Percentiles rank a stretch among this genome's conserved stretches.
Conservation (phyloP, 1,284 basidiomycete genomes). For the Cutaneotrichosporon spelunceum region DNA sequence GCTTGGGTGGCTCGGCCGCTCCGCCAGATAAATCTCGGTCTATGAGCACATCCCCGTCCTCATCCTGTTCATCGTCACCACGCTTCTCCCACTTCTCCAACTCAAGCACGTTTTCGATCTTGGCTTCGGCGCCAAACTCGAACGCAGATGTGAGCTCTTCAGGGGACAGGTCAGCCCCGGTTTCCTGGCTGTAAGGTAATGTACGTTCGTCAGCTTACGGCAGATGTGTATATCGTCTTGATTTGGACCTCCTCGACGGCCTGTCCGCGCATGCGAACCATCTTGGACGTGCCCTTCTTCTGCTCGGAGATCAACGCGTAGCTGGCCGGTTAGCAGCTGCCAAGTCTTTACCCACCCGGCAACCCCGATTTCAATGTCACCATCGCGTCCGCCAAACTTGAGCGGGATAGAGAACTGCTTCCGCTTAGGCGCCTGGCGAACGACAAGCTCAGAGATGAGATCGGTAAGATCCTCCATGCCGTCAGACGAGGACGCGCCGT, state of each 20-base stretch:
- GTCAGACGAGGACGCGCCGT: constrained; percentile 57
- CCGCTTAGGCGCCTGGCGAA: constrained; percentile 84
- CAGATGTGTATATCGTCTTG: constrained; percentile 71
- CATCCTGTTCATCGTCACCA: constrained; percentile 49
- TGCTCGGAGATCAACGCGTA: constrained; percentile 83
- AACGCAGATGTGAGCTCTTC: constrained; percentile 46
- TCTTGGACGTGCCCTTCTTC: constrained; percentile 71
- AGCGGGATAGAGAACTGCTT: constrained; percentile 78
- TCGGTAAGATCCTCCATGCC: constrained; percentile 61
- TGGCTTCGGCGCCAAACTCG: constrained; percentile 46
- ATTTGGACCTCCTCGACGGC: constrained; percentile 68
- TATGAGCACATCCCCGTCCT: constrained; percentile 6
- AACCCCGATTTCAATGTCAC: constrained; percentile 79
- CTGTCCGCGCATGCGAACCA: constrained; percentile 74
- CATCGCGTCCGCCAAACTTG: constrained; percentile 60
- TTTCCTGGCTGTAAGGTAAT: constrained; percentile 33
- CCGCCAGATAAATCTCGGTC: neutral
- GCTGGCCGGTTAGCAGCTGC: constrained; percentile 51
- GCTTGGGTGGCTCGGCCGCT: constrained; percentile 16
- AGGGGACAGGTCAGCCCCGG: constrained; percentile 42
- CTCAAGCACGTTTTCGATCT: constrained; percentile 43
- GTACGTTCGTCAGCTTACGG: constrained; percentile 55
- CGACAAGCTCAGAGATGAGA: constrained; percentile 62
- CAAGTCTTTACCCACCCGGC: constrained; percentile 64
- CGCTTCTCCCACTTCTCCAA: constrained; percentile 45